These are phyloP conservation scores for Bodo saltans DNA, from an alignment of 78 protist species.

Conservation along the genomic window DNA sequence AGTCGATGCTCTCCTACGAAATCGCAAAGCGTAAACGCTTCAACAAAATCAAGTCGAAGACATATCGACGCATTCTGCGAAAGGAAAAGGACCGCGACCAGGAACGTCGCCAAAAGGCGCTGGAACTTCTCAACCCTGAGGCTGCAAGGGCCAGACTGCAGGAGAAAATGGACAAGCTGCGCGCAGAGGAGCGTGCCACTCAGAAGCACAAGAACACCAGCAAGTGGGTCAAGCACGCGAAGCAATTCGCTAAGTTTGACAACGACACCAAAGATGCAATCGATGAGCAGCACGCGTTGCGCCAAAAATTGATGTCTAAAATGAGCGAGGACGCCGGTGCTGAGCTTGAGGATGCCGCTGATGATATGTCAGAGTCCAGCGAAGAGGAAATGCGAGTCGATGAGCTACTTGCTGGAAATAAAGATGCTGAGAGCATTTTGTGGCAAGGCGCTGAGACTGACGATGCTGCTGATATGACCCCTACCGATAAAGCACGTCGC, in stretches of 20 bases:
- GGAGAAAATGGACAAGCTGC: conserved; percentile 15
- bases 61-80: conserved; percentile 18
- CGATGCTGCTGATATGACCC: not conserved
- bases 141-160: not conserved
- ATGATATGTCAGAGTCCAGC: not conserved
- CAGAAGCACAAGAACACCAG: conserved; percentile 3
- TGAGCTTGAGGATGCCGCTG: not conserved
- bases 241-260: conserved; percentile 11
- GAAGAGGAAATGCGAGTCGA: not conserved
- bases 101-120: not conserved
- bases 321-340: conserved; percentile 11
- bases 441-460: not conserved
- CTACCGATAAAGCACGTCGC: not conserved
- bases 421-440: not conserved
- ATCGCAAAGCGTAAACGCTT: not conserved
- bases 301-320: conserved; percentile 13
- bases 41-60: conserved; percentile 22
- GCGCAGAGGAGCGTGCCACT: conserved; percentile 6
- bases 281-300: not conserved
- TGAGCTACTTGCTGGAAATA: not conserved
- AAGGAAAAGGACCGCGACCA: conserved; percentile 18
- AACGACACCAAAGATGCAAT: conserved; percentile 1
- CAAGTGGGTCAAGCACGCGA: conserved; percentile 34
- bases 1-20: not conserved
- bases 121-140: conserved; percentile 22